Percentiles rank a stretch among this genome's conserved stretches.
phyloP scores from a whole-genome alignment of 139 green algal species.

The Chlamydomonas asymmetrica region DNA sequence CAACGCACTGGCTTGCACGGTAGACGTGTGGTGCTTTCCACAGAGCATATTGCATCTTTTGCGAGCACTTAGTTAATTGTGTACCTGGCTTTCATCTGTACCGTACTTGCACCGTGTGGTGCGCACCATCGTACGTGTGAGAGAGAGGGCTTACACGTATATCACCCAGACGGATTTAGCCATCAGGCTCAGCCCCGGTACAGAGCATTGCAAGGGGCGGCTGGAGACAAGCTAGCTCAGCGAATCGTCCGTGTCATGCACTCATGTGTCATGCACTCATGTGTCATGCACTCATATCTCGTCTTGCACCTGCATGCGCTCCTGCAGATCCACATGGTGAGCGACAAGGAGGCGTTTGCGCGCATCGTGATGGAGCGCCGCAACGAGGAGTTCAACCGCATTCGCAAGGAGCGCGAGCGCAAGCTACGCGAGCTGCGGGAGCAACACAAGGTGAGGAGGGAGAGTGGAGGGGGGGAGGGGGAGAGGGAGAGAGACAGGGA shows the following conservation, averaged over 20 bases:
- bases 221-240: too few species aligned
- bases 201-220: neutral
- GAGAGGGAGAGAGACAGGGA: too few species aligned
- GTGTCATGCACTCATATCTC: neutral
- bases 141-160: neutral
- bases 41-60: neutral
- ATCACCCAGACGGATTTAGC: neutral
- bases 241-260: neutral
- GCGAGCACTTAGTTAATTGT: neutral
- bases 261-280: neutral
- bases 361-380: constrained; percentile 72
- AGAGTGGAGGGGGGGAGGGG: too few species aligned
- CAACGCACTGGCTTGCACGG: neutral
- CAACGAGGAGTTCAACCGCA: constrained; percentile 84
- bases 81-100: neutral
- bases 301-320: neutral
- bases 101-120: neutral
- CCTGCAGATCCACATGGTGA: constrained; percentile 16
- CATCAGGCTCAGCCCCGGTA: neutral
- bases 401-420: constrained; percentile 51
- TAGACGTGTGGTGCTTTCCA: too few species aligned
- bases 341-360: constrained; percentile 42
- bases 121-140: neutral
- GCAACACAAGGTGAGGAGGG: constrained; percentile 39
- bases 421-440: constrained; percentile 54